Evolutionary conservation across 202 grass and related monocot species (phyloP), one percentile per base, ranked within the genome.

Genomic region (Miscanthus sacchariflorus): DNA sequence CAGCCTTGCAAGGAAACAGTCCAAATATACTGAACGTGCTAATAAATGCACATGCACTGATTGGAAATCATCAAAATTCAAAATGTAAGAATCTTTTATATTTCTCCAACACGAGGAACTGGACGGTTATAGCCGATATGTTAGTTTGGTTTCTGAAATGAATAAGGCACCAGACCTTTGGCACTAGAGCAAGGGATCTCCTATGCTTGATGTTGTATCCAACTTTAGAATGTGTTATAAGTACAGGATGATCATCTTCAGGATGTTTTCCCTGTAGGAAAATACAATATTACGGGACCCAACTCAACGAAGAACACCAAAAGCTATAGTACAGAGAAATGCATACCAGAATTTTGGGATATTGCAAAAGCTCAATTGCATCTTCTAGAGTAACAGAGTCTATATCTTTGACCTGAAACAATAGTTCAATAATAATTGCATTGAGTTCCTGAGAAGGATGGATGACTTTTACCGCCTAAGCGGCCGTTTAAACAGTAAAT

Each of bases 351-450:
- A 28, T 83, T 87, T 89, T 89, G 15, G 96, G 96, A 92, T 98
- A 98, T 78, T 92, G 92, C 87, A 98, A 80, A 40, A 98, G 45
- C 70, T 98, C 94, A 81, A 98, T 23, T 84, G 96, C 94, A 87
- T 93, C 78, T 83, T 98, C 87, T 36, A 98, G 66, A 86, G 94
- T 95, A 83, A 98, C 23, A 68, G 85, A 87, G 56, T 75, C 44
- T 68, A 90, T 21, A 92, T 93, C 86, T 86, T 96, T 94, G 49
- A 91, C 79, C 96, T 96, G 87, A 89, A 90, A 88, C 68, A 86
- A 27, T 17, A 45, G 68, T 69, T 80, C 30, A 79, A 79, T 40
- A 23, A 42, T 83, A 83, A 75, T 50, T 50, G n/a, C 30, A 3
- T 45, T 78, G 58, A 83, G 58, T 73, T 86, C 33, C 76, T 79